Evolutionary conservation across 2,329 filamentous ascomycete species (phyloP).

Genomic region (Beauveria sp.): DNA sequence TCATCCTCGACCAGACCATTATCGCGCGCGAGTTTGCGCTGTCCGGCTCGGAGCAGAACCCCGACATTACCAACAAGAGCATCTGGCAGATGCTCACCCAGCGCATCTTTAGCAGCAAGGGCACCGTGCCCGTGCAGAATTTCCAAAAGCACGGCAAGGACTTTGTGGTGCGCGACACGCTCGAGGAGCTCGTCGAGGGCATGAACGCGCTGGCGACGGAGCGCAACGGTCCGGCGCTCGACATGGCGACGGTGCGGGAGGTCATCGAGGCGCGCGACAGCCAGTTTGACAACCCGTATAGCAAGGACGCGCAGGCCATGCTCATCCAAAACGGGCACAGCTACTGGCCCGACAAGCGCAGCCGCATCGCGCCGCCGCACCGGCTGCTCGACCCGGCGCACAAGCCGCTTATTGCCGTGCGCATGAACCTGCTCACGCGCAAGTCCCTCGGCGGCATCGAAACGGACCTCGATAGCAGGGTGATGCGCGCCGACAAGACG

Average conservation of each 20-base stretch:
- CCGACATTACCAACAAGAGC: conserved; percentile 51
- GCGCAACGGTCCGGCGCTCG: conserved; percentile 39
- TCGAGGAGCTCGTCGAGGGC: conserved; percentile 45
- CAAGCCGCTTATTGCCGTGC: conserved; percentile 52
- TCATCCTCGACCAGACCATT: conserved; percentile 50
- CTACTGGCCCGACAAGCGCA: conserved; percentile 47
- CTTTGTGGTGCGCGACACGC: conserved; percentile 50
- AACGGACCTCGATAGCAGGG: conserved; percentile 49
- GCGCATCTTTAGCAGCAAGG: conserved; percentile 43
- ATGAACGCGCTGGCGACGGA: conserved; percentile 50
- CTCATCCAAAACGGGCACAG: conserved; percentile 48
- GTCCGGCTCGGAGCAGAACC: conserved; percentile 57
- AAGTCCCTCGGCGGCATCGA: conserved; percentile 55
- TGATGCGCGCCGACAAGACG: conserved; percentile 41
- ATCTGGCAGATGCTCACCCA: conserved; percentile 40
- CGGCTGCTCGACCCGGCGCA: conserved; percentile 44
- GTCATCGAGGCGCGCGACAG: conserved; percentile 45
- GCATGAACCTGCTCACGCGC: conserved; percentile 52
- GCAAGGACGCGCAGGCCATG: conserved; percentile 56
- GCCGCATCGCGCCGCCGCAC: conserved; percentile 47
- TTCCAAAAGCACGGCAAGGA: conserved; percentile 52
- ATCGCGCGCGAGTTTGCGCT: conserved; percentile 55
- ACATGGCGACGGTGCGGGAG: conserved; percentile 34
- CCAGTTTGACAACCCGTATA: conserved; percentile 48
- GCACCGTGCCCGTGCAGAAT: conserved; percentile 47